Evolutionary conservation across 441 rosid species (phyloP).

Genomic region (Biscutella laevigata): DNA sequence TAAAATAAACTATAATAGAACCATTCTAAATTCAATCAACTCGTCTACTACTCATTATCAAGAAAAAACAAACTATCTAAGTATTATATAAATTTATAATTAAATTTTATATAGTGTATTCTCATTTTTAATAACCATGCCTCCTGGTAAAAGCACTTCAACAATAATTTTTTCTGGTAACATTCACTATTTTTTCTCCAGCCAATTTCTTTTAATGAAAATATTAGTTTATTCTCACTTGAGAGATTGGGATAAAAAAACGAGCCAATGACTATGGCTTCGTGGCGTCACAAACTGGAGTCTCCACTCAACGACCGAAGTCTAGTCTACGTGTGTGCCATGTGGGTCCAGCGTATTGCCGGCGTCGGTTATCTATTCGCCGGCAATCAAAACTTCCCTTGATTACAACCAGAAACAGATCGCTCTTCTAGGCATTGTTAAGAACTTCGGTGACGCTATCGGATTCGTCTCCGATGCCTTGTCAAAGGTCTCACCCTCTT

Average conservation of each 20-base stretch:
- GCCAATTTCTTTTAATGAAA: no score
- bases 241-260: neutral
- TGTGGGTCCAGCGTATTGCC: conserved; percentile 73
- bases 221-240: no score
- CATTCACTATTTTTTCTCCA: no score
- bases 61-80: no score
- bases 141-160: no score
- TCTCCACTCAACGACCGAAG: conserved; percentile 49
- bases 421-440: conserved; percentile 66
- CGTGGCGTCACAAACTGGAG: conserved; percentile 14
- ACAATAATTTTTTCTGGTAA: no score
- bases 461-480: conserved; percentile 59
- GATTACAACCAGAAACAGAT: conserved; percentile 70
- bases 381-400: conserved; percentile 52
- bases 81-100: no score
- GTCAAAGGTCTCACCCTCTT: conserved; percentile 51
- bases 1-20: no score
- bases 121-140: no score
- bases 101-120: no score
- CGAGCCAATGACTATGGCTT: conserved; percentile 12
- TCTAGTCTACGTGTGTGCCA: conserved; percentile 64
- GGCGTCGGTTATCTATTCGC: conserved; percentile 70
- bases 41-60: no score
- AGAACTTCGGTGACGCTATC: conserved; percentile 65
- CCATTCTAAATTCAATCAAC: no score